These are phyloP conservation scores for Phytophthora quininea DNA, from an alignment of 352 stramenopile genomes.

Conservation along the genomic window DNA sequence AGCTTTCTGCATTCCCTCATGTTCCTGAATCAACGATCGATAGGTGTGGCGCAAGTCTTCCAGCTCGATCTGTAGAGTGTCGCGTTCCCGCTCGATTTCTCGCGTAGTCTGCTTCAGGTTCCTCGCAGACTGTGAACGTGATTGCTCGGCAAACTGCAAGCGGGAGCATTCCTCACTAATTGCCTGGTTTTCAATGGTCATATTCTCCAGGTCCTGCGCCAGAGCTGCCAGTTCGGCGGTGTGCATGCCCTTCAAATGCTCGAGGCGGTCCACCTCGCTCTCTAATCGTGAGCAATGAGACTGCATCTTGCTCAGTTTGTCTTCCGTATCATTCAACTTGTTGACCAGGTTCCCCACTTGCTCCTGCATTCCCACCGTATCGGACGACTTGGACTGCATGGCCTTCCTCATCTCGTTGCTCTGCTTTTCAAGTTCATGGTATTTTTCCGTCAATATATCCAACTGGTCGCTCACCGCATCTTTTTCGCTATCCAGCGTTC, in stretches of 20 bases:
- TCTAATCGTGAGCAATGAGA: slow-evolving; percentile 50
- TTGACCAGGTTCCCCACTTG: slow-evolving; percentile 61
- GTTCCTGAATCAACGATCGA: slow-evolving; percentile 70
- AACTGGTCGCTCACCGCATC: slow-evolving; percentile 73
- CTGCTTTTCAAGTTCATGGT: slow-evolving; percentile 62
- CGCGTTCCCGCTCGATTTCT: slow-evolving; percentile 68
- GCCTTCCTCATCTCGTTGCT: slow-evolving; percentile 48
- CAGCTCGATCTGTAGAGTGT: slow-evolving; percentile 75
- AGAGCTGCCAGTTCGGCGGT: slow-evolving; percentile 70
- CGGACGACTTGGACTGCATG: slow-evolving; percentile 36
- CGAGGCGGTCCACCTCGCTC: slow-evolving; percentile 55
- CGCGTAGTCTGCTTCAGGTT: slow-evolving; percentile 63
- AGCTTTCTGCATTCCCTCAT: slow-evolving; percentile 69
- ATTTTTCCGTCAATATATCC: slow-evolving; percentile 75
- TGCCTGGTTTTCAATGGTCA: slow-evolving; percentile 88
- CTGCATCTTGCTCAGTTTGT: slow-evolving; percentile 49
- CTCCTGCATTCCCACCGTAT: slow-evolving; percentile 56
- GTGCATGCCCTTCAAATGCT: slow-evolving; percentile 71
- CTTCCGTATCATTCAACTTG: slow-evolving; percentile 63
- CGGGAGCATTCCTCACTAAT: slow-evolving; percentile 82
- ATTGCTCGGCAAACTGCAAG: slow-evolving; percentile 60
- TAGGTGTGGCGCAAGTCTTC: slow-evolving; percentile 82
- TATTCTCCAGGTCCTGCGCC: slow-evolving; percentile 84
- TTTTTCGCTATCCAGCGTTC: slow-evolving; percentile 75
- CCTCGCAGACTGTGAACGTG: slow-evolving; percentile 53